Evolutionary conservation across 768 basidiomycete species (phyloP), one percentile per base, ranked within the genome.

Genomic region (Tylopilus sp.): DNA sequence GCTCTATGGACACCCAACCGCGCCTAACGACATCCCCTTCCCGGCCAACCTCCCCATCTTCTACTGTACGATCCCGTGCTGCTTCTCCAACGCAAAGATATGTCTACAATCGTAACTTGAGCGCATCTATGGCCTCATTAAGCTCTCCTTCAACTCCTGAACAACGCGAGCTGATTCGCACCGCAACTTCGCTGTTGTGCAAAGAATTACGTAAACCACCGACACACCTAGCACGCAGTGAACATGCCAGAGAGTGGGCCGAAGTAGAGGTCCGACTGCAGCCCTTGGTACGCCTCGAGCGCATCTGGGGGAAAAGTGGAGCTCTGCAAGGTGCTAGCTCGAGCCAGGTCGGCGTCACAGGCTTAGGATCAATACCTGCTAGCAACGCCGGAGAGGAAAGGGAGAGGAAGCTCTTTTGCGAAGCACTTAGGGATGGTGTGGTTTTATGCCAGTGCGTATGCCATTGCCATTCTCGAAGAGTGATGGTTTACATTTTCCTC

Each of bases 361-460:
- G 66, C 21, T 52, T 67, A 51, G 58, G 59, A 36, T 65, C 71
- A 15, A 67, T 63, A 38, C 73, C 77, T 20, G 53, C 75, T 17
- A 75, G 76, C 57, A 70, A 73, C 21, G 72, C 75, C 25, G 85
- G 84, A 31, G 90, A 88, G 69, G 90, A 91, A 57, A 75, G 84
- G 61, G 89, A 94, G 69, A 73, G 86, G 56, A 77, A 75, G 47
- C 66, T 81, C 28, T 95, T 94, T 61, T 74, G 76, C 30, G 89
- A 93, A 48, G 83, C 88, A 0, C 65, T 95, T 49, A 72, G 82
- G 59, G 93, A 95, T 71, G 93, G 93, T 1, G 87, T 84, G 67
- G 80, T 95, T 20, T 77, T 95, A 21, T 94, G 93, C 82, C 85
- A 90, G 93, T 95, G 63, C 73, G 92, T 83, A 31, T 56, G 46